phyloP scores from a whole-genome alignment of 2,329 filamentous ascomycete species.

The Penicillium olsonii region DNA sequence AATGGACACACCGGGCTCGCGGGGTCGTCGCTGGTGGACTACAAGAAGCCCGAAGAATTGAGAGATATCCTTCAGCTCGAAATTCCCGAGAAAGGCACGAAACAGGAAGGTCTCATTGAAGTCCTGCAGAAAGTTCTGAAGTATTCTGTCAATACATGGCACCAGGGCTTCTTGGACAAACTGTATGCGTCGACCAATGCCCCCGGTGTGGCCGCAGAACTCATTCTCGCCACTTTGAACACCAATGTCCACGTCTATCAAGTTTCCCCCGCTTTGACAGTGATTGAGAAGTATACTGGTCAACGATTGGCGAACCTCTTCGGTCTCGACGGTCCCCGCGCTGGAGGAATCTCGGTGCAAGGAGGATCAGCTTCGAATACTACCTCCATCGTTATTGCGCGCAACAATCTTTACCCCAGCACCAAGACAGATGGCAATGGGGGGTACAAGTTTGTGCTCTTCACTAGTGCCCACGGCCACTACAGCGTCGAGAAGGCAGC shows the following conservation, averaged over 20 bases:
- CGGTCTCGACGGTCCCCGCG: conserved; percentile 67
- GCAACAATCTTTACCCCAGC: conserved; percentile 79
- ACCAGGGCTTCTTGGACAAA: conserved; percentile 95
- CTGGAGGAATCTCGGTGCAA: conserved; percentile 73
- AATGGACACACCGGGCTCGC: conserved; percentile 58
- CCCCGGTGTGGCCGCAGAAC: conserved; percentile 79
- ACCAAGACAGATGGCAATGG: conserved; percentile 74
- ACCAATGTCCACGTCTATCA: conserved; percentile 95
- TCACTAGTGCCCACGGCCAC: conserved; percentile 87
- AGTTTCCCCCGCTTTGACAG: conserved; percentile 82
- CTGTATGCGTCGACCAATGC: conserved; percentile 89
- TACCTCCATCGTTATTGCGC: conserved; percentile 80
- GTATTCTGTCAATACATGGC: conserved; percentile 97
- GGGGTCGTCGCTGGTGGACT: conserved; percentile 64
- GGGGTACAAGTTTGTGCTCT: conserved; percentile 69
- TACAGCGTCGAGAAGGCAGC: conserved; percentile 95
- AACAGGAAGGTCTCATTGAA: conserved; percentile 72
- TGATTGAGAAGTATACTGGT: conserved; percentile 84
- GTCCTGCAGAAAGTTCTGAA: conserved; percentile 70
- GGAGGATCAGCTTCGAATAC: conserved; percentile 84
- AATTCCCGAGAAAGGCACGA: conserved; percentile 59
- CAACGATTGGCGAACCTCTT: conserved; percentile 73
- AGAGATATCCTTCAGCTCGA: conserved; percentile 54
- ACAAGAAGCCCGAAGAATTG: conserved; percentile 60
- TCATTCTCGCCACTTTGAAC: conserved; percentile 82